phyloP scores from a whole-genome alignment of 225 moss, liverwort and hornwort species.

The Pseudisothecium myosuroides region DNA sequence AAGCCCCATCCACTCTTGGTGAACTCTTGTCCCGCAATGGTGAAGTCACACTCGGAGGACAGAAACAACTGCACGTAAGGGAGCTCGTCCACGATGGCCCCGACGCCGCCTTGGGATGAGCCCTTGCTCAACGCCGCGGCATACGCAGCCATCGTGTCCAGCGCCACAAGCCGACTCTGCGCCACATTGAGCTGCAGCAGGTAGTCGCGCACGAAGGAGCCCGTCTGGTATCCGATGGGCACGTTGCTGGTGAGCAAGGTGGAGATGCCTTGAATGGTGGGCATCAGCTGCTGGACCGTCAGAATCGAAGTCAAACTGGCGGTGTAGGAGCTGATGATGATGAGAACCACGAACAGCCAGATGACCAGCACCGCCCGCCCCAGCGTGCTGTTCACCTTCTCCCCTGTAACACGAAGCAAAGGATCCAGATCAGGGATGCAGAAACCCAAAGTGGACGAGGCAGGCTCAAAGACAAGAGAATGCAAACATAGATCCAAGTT shows the following conservation, averaged over 20 bases:
- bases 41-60: slow-evolving; percentile 55
- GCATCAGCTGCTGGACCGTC: slow-evolving; percentile 86
- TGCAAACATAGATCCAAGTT: not conserved
- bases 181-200: slow-evolving; percentile 64
- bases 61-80: slow-evolving; percentile 86
- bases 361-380: slow-evolving; percentile 89
- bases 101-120: slow-evolving; percentile 39
- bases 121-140: slow-evolving; percentile 48
- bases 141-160: slow-evolving; percentile 42
- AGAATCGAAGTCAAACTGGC: slow-evolving; percentile 87
- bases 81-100: slow-evolving; percentile 88
- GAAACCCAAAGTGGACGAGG: not conserved
- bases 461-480: not conserved
- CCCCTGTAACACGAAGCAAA: slow-evolving; percentile 35
- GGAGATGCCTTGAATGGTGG: slow-evolving; percentile 76
- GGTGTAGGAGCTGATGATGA: slow-evolving; percentile 88
- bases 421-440: not conserved
- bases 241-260: slow-evolving; percentile 61
- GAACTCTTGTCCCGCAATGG: slow-evolving; percentile 90
- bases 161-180: slow-evolving; percentile 45
- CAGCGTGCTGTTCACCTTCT: slow-evolving; percentile 88
- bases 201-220: slow-evolving; percentile 77
- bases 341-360: slow-evolving; percentile 94
- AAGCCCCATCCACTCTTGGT: slow-evolving; percentile 99
- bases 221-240: slow-evolving; percentile 78